These are phyloP conservation scores for Pneumocystis oryctolagi DNA, from an alignment of 1,139 yeast species.

Conservation along the genomic window DNA sequence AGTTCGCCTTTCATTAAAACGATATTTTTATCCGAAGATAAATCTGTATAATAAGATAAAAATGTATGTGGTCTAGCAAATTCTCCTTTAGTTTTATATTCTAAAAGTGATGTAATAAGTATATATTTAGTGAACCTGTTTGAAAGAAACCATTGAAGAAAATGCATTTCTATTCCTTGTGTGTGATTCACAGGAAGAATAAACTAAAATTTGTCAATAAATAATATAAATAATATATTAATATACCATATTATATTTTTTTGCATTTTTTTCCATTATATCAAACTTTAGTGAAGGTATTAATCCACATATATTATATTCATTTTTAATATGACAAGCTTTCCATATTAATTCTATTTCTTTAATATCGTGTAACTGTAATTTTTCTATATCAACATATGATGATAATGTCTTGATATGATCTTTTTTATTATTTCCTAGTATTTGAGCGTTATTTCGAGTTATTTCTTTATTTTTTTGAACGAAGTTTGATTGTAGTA, in stretches of 20 bases:
- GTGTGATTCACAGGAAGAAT: conserved; percentile 32
- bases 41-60: conserved; percentile 70
- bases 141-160: conserved; percentile 85
- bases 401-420: conserved; percentile 57
- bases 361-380: conserved; percentile 34
- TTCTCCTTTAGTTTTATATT: conserved; percentile 78
- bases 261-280: conserved; percentile 33
- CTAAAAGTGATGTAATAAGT: conserved; percentile 81
- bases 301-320: conserved; percentile 49
- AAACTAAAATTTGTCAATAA: conserved; percentile 20
- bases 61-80: conserved; percentile 94
- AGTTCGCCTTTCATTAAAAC: conserved; percentile 81
- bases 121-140: conserved; percentile 79
- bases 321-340: conserved; percentile 58
- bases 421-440: conserved; percentile 20
- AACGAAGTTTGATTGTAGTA: conserved; percentile 8
- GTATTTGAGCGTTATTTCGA: conserved; percentile 11
- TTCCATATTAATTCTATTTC: conserved; percentile 82
- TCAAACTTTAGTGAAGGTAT: conserved; percentile 41
- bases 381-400: conserved; percentile 54
- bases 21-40: conserved; percentile 43
- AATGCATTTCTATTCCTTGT: conserved; percentile 64
- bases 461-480: conserved; percentile 9
- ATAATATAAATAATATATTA: neutral
- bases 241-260: conserved; percentile 62